Evolutionary conservation across 495 filamentous ascomycete species (phyloP).

Genomic region (Xeromyces bisporus): DNA sequence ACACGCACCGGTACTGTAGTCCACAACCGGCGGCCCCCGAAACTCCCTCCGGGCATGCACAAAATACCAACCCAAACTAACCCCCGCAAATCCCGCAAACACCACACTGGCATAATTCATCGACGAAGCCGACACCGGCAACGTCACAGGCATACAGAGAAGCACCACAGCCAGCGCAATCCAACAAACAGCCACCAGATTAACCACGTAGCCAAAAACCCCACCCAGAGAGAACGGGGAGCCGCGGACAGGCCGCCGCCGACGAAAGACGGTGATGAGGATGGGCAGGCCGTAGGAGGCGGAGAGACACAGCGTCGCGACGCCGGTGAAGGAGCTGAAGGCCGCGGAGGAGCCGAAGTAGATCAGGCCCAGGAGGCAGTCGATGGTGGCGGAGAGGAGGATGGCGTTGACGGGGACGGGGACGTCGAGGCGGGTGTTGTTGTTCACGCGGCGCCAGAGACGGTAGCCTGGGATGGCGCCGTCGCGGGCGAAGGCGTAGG

Average conservation of each 20-base stretch:
- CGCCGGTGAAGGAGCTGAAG: slow-evolving; percentile 51
- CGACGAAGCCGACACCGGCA: slow-evolving; percentile 27
- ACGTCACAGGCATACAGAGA: slow-evolving; percentile 38
- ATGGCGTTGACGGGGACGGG: slow-evolving; percentile 42
- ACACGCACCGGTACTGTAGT: no score
- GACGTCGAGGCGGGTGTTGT: slow-evolving; percentile 36
- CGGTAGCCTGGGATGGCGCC: slow-evolving; percentile 48
- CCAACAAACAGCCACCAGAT: slow-evolving; percentile 32
- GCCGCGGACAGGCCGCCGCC: slow-evolving; percentile 27
- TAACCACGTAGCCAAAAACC: slow-evolving; percentile 37
- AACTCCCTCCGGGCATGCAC: slow-evolving; percentile 54
- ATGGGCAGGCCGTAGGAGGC: slow-evolving; percentile 48
- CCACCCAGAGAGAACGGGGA: slow-evolving; percentile 33
- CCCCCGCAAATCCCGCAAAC: slow-evolving; percentile 40
- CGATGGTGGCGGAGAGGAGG: slow-evolving; percentile 36
- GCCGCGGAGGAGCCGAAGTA: slow-evolving; percentile 45
- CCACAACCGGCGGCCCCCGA: slow-evolving; percentile 42
- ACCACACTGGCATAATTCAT: slow-evolving; percentile 52
- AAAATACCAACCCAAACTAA: slow-evolving; percentile 49
- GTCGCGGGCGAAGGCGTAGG: slow-evolving; percentile 56
- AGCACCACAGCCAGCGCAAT: slow-evolving; percentile 33
- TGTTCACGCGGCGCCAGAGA: slow-evolving; percentile 43
- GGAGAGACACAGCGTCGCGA: slow-evolving; percentile 46
- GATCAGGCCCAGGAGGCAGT: slow-evolving; percentile 42
- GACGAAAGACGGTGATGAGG: slow-evolving; percentile 36